Conservation (phyloP, 768 basidiomycete genomes). For the Mycena rosella region DNA sequence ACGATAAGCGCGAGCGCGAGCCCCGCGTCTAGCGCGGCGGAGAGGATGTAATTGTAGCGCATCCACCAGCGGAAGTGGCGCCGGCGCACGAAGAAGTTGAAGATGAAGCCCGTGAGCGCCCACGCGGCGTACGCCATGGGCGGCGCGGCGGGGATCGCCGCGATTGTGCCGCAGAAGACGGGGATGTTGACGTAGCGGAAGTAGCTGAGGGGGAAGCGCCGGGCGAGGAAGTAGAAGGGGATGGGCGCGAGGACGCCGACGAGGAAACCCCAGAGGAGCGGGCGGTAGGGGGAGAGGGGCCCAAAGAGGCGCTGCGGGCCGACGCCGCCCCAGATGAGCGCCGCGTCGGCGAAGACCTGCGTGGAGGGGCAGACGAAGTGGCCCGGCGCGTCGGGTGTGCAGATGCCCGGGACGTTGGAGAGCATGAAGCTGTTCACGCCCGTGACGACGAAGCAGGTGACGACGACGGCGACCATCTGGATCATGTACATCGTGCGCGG, state of each 20-base stretch:
- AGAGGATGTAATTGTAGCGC: conserved; percentile 92
- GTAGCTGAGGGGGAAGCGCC: conserved; percentile 83
- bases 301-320: conserved; percentile 80
- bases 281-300: conserved; percentile 62
- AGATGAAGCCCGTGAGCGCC: conserved; percentile 83
- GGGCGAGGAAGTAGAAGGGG: conserved; percentile 86
- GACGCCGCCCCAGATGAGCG: conserved; percentile 86
- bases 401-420: conserved; percentile 77
- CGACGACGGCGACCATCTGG: conserved; percentile 70
- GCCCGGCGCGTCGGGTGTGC: conserved; percentile 69
- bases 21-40: conserved; percentile 77
- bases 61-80: conserved; percentile 85
- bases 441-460: conserved; percentile 71
- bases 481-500: conserved; percentile 82
- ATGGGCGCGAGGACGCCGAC: conserved; percentile 81
- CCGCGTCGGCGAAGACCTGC: conserved; percentile 74
- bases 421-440: conserved; percentile 82
- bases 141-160: conserved; percentile 84
- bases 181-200: conserved; percentile 92
- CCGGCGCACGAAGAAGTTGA: conserved; percentile 87
- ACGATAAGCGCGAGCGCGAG: conserved; percentile 67
- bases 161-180: conserved; percentile 80
- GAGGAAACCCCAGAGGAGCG: conserved; percentile 79
- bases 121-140: conserved; percentile 92
- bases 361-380: conserved; percentile 80